Evolutionary conservation across 768 basidiomycete genomes (phyloP), one percentile per base, ranked within the genome.

Genomic region (Podaxis mareebaensis): DNA sequence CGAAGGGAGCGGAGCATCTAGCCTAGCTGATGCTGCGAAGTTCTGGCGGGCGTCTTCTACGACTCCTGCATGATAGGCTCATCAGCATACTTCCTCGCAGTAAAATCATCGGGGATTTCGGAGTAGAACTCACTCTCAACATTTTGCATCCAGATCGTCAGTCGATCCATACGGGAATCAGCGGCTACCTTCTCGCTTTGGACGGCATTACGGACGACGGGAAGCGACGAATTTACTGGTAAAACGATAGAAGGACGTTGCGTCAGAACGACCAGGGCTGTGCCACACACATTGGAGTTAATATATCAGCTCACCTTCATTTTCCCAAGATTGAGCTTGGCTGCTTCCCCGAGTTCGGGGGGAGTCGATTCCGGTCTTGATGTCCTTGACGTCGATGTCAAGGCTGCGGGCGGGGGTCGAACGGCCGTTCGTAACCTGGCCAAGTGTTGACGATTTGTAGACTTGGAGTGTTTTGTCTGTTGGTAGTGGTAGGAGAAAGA

Each of bases 101-200:
- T 20, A 10, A 61, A 59, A n/a, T 28, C 58, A 46, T 46, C 44
- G 20, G 44, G 44, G 44, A 10, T 20, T 17, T 28, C 60, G 28
- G 36, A 55, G 53, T 26, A 44, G 33, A 38, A 84, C 91, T 71
- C 72, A 93, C 92, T 89, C 75, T 94, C 92, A 15, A 93, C 90
- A 63, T 86, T 91, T 67, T 84, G 84, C 75, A 92, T 89, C 93
- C 93, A 94, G 58, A 89, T 76, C 1, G 86, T 82, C 89, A 94
- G 87, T 57, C 92, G 80, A 67, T 94, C 91, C 63, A 71, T 75
- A 54, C 78, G 75, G 40, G 79, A 81, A 65, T 88, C 89, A 28
- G 79, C 82, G 30, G 80, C 84, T 20, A 84, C 67, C 44, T 77
- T 81, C 64, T 85, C 84, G 67, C 77, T 84, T 48, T 80, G 82